Evolutionary conservation across 495 filamentous ascomycete genomes (phyloP).

Genomic region (Pyrenula massariospora): DNA sequence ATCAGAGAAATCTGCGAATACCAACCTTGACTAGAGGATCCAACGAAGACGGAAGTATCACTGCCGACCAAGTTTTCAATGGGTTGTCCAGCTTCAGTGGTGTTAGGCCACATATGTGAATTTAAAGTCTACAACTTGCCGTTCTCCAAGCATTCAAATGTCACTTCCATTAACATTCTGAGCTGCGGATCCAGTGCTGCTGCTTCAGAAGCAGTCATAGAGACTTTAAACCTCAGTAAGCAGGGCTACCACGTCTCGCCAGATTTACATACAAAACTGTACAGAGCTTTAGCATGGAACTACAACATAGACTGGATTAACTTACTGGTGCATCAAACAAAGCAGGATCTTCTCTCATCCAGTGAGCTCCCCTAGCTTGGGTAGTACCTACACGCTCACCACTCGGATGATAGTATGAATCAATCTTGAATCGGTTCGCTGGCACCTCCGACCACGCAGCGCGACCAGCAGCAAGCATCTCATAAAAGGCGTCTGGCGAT

Average conservation of each 20-base stretch:
- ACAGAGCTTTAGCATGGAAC: slow-evolving; percentile 45
- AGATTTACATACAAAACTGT: slow-evolving; percentile 32
- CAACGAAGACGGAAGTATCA: slow-evolving; percentile 32
- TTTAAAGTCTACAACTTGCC: slow-evolving; percentile 1
- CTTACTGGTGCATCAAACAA: slow-evolving; percentile 1
- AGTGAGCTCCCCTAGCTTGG: not conserved
- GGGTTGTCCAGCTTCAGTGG: slow-evolving; percentile 21
- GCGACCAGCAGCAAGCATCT: slow-evolving; percentile 37
- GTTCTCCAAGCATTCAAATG: slow-evolving; percentile 11
- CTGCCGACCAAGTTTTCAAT: slow-evolving; percentile 28
- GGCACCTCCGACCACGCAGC: slow-evolving; percentile 25
- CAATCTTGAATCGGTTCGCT: slow-evolving; percentile 24
- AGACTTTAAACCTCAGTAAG: slow-evolving; percentile 1
- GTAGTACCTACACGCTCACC: slow-evolving; percentile 2
- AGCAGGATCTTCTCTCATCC: not conserved
- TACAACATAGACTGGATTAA: slow-evolving; percentile 28
- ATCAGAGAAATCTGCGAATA: not conserved
- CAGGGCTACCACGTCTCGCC: not conserved
- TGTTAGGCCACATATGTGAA: not conserved
- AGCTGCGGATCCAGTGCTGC: slow-evolving; percentile 9
- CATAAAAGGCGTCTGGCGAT: slow-evolving; percentile 42
- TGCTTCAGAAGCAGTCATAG: slow-evolving; percentile 1
- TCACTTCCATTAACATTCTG: slow-evolving; percentile 8
- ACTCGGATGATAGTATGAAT: slow-evolving; percentile 25
- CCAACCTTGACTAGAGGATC: slow-evolving; percentile 2